phyloP scores from a whole-genome alignment of 2,329 filamentous ascomycete species.

The Arthrobotrys entomopaga region DNA sequence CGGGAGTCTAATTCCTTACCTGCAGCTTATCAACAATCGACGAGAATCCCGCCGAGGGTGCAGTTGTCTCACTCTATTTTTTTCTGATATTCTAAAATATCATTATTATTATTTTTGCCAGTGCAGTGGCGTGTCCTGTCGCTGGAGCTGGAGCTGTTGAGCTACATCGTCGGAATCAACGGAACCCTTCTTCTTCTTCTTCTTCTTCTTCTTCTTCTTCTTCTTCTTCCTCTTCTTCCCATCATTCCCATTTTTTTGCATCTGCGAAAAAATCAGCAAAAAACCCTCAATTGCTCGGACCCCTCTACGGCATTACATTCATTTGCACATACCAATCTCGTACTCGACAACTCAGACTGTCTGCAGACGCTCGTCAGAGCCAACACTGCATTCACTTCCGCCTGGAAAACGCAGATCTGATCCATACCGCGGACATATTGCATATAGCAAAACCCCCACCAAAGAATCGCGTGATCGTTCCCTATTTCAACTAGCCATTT shows the following conservation, averaged over 20 bases:
- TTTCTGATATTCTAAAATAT: no score
- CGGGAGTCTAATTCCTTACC: no score
- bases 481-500: constrained; percentile 45
- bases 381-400: constrained; percentile 12
- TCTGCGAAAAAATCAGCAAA: constrained; percentile 23
- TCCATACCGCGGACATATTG: neutral
- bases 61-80: no score
- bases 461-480: constrained; percentile 34
- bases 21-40: constrained; percentile 31
- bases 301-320: constrained; percentile 43
- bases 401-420: neutral
- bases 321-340: neutral
- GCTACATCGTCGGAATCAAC: constrained; percentile 17
- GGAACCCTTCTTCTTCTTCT: neutral
- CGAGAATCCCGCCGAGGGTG: constrained; percentile 21
- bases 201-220: constrained; percentile 9
- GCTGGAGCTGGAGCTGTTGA: neutral
- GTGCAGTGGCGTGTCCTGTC: no score
- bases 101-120: no score
- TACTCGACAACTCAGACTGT: constrained; percentile 21
- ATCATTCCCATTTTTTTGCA: constrained; percentile 19
- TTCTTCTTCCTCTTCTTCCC: neutral
- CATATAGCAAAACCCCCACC: constrained; percentile 3
- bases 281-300: constrained; percentile 34
- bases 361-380: constrained; percentile 15